Conservation (phyloP, 1,284 basidiomycete species). For the Takashimella koratensis region DNA sequence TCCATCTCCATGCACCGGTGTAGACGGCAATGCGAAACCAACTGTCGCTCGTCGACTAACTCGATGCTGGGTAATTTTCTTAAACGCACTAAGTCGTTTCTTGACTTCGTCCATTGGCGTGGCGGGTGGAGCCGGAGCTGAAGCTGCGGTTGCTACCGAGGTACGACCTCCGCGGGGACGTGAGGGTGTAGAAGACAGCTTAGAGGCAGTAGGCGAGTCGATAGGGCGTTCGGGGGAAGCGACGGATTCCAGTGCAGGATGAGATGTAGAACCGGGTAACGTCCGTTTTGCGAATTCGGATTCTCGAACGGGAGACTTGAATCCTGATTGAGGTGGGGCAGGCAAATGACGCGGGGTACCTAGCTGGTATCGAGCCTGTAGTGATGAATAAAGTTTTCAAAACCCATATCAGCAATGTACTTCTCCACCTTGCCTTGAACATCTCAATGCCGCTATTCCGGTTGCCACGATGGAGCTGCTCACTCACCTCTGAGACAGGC, state of each 20-base stretch:
- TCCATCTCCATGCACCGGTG: no score
- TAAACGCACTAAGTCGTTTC: conserved; percentile 19
- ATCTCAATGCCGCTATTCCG: no score
- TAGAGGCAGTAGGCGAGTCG: not conserved
- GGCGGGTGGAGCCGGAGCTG: not conserved
- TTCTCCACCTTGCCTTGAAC: no score
- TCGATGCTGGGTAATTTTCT: conserved; percentile 2
- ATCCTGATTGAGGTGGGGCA: conserved; percentile 26
- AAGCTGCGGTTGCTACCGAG: not conserved
- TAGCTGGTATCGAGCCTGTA: no score
- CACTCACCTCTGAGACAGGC: no score
- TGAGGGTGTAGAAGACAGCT: no score
- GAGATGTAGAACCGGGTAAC: conserved; percentile 24
- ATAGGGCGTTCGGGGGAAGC: conserved; percentile 4
- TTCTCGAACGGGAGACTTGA: conserved; percentile 28
- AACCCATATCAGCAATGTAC: no score
- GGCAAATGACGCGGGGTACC: conserved; percentile 40
- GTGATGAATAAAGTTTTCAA: no score
- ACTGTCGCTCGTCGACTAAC: conserved; percentile 30
- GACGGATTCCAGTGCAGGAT: conserved; percentile 24
- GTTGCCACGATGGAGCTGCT: no score
- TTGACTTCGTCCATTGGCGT: conserved; percentile 36
- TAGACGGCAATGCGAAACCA: conserved; percentile 31
- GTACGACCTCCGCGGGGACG: no score
- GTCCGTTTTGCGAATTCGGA: not conserved